These are phyloP conservation scores for Tulasnella sp. DNA, from an alignment of 768 basidiomycete genomes.

Conservation along the genomic window DNA sequence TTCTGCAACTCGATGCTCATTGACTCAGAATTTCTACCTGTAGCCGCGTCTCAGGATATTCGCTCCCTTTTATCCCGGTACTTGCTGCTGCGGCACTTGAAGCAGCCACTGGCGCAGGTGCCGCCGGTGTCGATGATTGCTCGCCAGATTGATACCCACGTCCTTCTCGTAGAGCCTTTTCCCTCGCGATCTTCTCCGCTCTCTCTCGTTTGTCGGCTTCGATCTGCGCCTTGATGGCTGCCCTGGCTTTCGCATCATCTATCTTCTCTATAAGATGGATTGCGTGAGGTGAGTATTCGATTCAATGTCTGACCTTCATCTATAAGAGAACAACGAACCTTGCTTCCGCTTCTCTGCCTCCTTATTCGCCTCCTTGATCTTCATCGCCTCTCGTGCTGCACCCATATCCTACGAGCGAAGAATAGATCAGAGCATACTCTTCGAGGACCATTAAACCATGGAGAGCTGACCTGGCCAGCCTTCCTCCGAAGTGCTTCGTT, in stretches of 20 bases:
- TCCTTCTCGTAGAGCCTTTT: conserved; percentile 87
- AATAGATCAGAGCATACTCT: background rate
- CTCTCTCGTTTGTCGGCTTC: conserved; percentile 86
- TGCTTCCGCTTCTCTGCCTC: conserved; percentile 71
- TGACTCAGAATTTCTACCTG: too few species aligned
- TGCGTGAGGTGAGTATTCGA: background rate
- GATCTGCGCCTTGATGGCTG: conserved; percentile 85
- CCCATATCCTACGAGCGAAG: conserved; percentile 44
- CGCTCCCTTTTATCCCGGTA: conserved; percentile 39
- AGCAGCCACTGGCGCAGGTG: conserved; percentile 30
- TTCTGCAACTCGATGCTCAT: conserved; percentile 2
- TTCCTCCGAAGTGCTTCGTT: conserved; percentile 79
- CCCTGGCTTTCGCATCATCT: conserved; percentile 74
- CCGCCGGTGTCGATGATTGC: conserved; percentile 27
- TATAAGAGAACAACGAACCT: conserved; percentile 39
- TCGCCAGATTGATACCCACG: conserved; percentile 23
- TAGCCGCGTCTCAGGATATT: conserved; percentile 77
- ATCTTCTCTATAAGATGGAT: conserved; percentile 58
- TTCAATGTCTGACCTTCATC: background rate
- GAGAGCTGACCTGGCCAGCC: conserved; percentile 52
- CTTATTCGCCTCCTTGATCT: conserved; percentile 68
- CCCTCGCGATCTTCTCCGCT: conserved; percentile 76
- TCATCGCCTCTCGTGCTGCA: conserved; percentile 62
- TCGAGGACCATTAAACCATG: background rate
- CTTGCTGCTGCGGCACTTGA: conserved; percentile 32